A percentile compares a stretch with the other conserved stretches of the same genome.
These are phyloP conservation scores for Tuber umbilicatum DNA, from an alignment of 495 filamentous ascomycete species.

Conservation along the genomic window DNA sequence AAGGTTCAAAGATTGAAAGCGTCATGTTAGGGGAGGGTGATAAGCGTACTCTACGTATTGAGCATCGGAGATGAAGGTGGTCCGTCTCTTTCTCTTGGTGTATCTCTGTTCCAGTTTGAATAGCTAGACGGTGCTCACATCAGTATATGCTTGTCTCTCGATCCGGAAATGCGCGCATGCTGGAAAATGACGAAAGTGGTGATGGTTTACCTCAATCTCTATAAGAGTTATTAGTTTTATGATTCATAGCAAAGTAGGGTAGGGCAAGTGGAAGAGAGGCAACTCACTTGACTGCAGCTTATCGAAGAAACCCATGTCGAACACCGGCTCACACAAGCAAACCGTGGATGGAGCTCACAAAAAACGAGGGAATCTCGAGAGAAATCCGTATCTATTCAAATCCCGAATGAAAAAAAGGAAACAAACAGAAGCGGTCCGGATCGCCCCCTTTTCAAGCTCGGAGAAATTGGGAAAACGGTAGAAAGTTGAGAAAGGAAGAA, in stretches of 20 bases:
- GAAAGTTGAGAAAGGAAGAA: neutral
- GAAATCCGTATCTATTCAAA: neutral
- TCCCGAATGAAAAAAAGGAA: constrained; percentile 3
- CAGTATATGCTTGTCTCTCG: neutral
- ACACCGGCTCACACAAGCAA: constrained; percentile 19
- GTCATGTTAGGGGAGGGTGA: constrained; percentile 34
- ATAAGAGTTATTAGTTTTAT: constrained; percentile 20
- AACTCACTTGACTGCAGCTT: constrained; percentile 54
- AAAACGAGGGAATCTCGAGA: constrained; percentile 9
- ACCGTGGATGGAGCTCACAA: constrained; percentile 14
- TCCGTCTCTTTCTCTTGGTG: constrained; percentile 76
- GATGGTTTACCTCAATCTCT: constrained; percentile 33
- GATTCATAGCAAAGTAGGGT: constrained; percentile 1
- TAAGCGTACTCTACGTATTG: constrained; percentile 90
- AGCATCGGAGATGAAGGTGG: constrained; percentile 75
- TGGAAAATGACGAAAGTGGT: constrained; percentile 3
- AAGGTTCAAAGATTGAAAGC: neutral
- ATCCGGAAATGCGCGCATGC: neutral
- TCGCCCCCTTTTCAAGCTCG: neutral
- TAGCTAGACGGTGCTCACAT: constrained; percentile 54
- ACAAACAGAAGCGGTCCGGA: constrained; percentile 8
- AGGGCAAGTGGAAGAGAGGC: neutral
- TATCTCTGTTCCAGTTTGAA: constrained; percentile 91
- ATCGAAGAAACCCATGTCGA: constrained; percentile 53
- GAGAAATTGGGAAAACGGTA: neutral